These are phyloP conservation scores for Wickerhamiella allomyrinae DNA, from an alignment of 805 yeast genomes.

Conservation along the genomic window DNA sequence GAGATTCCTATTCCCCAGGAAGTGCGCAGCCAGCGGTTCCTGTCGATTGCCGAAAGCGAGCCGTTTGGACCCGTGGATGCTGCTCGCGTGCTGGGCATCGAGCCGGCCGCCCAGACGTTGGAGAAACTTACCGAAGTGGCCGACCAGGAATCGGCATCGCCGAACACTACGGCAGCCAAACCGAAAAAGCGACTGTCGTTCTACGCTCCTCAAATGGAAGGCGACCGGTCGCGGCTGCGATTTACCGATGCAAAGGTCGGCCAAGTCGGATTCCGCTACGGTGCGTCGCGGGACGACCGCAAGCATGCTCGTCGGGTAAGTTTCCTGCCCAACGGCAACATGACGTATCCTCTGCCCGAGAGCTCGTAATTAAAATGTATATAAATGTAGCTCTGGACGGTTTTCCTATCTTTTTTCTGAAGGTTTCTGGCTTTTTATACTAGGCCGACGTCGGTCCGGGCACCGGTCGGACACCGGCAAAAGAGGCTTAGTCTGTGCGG, in stretches of 20 bases:
- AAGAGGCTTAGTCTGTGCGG: background rate
- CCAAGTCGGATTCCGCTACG: conserved; percentile 79
- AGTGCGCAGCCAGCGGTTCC: conserved; percentile 66
- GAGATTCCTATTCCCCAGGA: conserved; percentile 85
- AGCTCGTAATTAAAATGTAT: conserved; percentile 11
- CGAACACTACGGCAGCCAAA: conserved; percentile 23
- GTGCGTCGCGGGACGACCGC: conserved; percentile 77
- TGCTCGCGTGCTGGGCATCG: conserved; percentile 64
- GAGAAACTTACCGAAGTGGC: conserved; percentile 34
- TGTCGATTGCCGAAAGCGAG: conserved; percentile 84
- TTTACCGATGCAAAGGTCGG: conserved; percentile 73
- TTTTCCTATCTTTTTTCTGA: no score
- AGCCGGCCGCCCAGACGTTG: conserved; percentile 75
- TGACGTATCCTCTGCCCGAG: conserved; percentile 17
- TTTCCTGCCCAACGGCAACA: conserved; percentile 17
- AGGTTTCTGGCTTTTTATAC: no score
- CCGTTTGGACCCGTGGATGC: conserved; percentile 96
- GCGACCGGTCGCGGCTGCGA: conserved; percentile 58
- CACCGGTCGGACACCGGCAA: no score
- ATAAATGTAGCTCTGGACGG: no score
- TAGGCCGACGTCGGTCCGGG: no score
- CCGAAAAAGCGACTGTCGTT: conserved; percentile 27
- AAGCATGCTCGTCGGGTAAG: conserved; percentile 52
- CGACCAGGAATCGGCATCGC: conserved; percentile 5
- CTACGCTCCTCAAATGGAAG: conserved; percentile 45